Percentiles rank a stretch among this genome's conserved stretches.
phyloP scores from a whole-genome alignment of 1,284 basidiomycete species.

The Heimioporus punctisporus region DNA sequence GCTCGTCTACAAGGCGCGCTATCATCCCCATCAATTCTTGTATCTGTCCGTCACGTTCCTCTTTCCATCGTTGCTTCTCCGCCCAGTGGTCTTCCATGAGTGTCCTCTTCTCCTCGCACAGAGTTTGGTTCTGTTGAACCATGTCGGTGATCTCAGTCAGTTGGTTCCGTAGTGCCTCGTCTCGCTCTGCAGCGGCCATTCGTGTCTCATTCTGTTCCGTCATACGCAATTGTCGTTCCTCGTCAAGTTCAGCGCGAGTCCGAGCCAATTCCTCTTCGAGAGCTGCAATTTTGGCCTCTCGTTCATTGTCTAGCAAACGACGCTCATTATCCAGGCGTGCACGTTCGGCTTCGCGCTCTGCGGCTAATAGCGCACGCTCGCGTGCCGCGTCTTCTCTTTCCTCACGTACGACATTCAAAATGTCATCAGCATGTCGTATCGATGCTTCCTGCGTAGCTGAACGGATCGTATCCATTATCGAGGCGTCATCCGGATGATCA shows the following conservation, averaged over 20 bases:
- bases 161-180: conserved; percentile 59
- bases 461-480: conserved; percentile 41
- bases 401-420: conserved; percentile 55
- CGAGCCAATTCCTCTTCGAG: conserved; percentile 66
- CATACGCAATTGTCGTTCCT: conserved; percentile 55
- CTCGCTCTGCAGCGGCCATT: conserved; percentile 55
- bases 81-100: conserved; percentile 58
- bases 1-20: conserved; percentile 52
- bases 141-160: conserved; percentile 68
- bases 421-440: conserved; percentile 53
- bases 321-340: conserved; percentile 51
- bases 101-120: conserved; percentile 55
- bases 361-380: conserved; percentile 53
- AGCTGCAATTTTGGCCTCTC: conserved; percentile 53
- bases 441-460: conserved; percentile 47
- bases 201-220: conserved; percentile 62
- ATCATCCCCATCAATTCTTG: conserved; percentile 61
- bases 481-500: conserved; percentile 22
- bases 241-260: conserved; percentile 53
- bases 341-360: conserved; percentile 52
- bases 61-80: conserved; percentile 55
- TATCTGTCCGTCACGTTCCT: conserved; percentile 54
- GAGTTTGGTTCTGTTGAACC: conserved; percentile 62
- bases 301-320: conserved; percentile 47
- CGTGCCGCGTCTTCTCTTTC: conserved; percentile 61